phyloP scores from a whole-genome alignment of 1,284 basidiomycete species.

The Kalmanozyma brasiliensis region DNA sequence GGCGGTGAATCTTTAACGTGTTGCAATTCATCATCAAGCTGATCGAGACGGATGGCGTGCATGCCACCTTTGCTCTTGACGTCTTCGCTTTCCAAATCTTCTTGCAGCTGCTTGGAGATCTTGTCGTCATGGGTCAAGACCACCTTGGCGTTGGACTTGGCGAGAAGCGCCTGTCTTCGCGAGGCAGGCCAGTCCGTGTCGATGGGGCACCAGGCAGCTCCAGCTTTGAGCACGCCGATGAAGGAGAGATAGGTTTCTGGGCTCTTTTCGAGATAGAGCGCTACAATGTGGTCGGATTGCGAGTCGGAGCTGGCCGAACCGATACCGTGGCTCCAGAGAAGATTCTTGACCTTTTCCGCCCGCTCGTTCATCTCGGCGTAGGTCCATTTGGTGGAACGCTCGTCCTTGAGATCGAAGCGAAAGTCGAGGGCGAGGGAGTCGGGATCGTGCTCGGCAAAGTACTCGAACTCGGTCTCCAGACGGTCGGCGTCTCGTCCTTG shows the following conservation, averaged over 20 bases:
- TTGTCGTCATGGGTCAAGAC: constrained; percentile 50
- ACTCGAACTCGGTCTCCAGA: constrained; percentile 53
- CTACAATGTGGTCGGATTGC: constrained; percentile 53
- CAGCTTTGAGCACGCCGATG: constrained; percentile 63
- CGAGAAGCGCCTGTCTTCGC: constrained; percentile 65
- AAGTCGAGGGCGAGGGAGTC: constrained; percentile 56
- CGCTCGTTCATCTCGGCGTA: constrained; percentile 57
- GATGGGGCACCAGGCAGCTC: constrained; percentile 69
- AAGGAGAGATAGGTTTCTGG: constrained; percentile 61
- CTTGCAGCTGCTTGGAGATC: constrained; percentile 35
- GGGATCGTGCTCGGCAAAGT: constrained; percentile 44
- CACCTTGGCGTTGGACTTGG: constrained; percentile 58
- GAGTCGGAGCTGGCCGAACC: constrained; percentile 38
- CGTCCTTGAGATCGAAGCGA: constrained; percentile 46
- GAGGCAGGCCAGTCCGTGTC: constrained; percentile 66
- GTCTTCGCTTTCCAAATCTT: constrained; percentile 36
- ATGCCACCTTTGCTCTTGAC: constrained; percentile 32
- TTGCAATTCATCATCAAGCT: constrained; percentile 39
- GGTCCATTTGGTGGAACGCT: constrained; percentile 37
- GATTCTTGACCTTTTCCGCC: constrained; percentile 49
- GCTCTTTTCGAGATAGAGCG: constrained; percentile 62
- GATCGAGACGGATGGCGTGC: constrained; percentile 51
- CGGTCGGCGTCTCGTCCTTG: constrained; percentile 36
- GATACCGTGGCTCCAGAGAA: constrained; percentile 47
- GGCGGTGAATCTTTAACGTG: neutral